These are phyloP conservation scores for Paramyrothecium sp. DNA, from an alignment of 2,329 filamentous ascomycete genomes.

Conservation along the genomic window DNA sequence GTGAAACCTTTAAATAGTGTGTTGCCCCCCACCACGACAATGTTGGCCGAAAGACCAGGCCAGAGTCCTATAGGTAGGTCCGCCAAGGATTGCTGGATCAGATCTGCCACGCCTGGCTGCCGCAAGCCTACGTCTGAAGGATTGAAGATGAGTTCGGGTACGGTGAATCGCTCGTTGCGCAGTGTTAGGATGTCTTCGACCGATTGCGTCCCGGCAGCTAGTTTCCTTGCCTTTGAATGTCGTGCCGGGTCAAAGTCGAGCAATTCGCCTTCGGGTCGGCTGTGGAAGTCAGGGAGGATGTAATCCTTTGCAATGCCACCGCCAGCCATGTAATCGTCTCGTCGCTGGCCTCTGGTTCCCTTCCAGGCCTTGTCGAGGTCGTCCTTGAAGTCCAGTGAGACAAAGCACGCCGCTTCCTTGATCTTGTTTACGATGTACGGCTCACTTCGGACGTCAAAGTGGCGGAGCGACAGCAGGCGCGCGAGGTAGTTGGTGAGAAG, in stretches of 20 bases:
- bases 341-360: slow-evolving; percentile 60
- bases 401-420: slow-evolving; percentile 86
- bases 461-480: slow-evolving; percentile 81
- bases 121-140: slow-evolving; percentile 82
- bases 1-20: slow-evolving; percentile 78
- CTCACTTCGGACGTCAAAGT: slow-evolving; percentile 95
- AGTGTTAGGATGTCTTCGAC: slow-evolving; percentile 81
- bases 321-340: slow-evolving; percentile 46
- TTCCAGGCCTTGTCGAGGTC: slow-evolving; percentile 88
- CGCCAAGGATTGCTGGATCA: slow-evolving; percentile 77
- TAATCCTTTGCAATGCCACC: slow-evolving; percentile 81
- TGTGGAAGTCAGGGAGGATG: slow-evolving; percentile 78
- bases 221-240: slow-evolving; percentile 50
- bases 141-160: slow-evolving; percentile 87
- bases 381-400: slow-evolving; percentile 70
- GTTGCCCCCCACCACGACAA: slow-evolving; percentile 87
- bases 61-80: slow-evolving; percentile 78
- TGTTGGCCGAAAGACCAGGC: slow-evolving; percentile 80
- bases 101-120: slow-evolving; percentile 77
- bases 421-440: slow-evolving; percentile 93
- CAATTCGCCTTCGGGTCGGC: slow-evolving; percentile 62
- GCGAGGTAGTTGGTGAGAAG: slow-evolving; percentile 91
- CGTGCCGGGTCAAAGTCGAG: slow-evolving; percentile 73
- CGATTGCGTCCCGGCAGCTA: slow-evolving; percentile 38
- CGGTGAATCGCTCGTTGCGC: slow-evolving; percentile 86